Conservation (phyloP, 2,329 filamentous ascomycete genomes). For the Rutstroemia sp. region DNA sequence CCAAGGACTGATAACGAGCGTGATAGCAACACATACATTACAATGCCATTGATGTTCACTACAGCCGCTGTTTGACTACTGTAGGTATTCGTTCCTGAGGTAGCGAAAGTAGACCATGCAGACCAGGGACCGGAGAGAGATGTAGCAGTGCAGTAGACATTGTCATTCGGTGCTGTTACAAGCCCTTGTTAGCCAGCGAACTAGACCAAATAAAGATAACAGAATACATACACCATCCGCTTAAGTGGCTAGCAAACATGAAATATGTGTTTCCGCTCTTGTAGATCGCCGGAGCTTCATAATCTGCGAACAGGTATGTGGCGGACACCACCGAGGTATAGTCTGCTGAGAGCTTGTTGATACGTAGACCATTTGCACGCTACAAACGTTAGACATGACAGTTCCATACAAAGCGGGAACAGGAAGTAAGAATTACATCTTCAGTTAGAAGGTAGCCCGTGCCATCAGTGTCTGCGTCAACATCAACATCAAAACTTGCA, state of each 20-base stretch:
- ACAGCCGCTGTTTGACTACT: constrained; percentile 54
- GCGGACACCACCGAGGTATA: constrained; percentile 44
- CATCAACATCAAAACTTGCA: background rate
- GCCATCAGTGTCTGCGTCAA: constrained; percentile 48
- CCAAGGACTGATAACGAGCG: background rate
- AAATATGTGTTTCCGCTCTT: constrained; percentile 55
- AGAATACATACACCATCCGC: constrained; percentile 31
- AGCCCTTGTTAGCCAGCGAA: background rate
- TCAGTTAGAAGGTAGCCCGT: constrained; percentile 55
- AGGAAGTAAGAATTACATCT: constrained; percentile 39
- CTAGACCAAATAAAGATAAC: background rate
- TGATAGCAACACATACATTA: constrained; percentile 18
- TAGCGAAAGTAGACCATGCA: constrained; percentile 50
- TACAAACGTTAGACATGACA: constrained; percentile 20
- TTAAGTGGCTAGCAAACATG: constrained; percentile 54
- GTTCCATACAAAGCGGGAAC: too few species aligned
- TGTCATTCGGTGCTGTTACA: constrained; percentile 46
- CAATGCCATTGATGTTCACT: constrained; percentile 35
- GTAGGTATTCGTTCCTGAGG: constrained; percentile 48
- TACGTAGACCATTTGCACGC: constrained; percentile 50
- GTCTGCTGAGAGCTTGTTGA: constrained; percentile 47
- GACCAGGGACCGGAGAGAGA: constrained; percentile 54
- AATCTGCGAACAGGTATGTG: constrained; percentile 42
- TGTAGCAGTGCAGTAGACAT: constrained; percentile 52
- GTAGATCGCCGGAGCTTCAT: constrained; percentile 56